phyloP scores from a whole-genome alignment of 768 basidiomycete species.

The Kondoa subrosea region DNA sequence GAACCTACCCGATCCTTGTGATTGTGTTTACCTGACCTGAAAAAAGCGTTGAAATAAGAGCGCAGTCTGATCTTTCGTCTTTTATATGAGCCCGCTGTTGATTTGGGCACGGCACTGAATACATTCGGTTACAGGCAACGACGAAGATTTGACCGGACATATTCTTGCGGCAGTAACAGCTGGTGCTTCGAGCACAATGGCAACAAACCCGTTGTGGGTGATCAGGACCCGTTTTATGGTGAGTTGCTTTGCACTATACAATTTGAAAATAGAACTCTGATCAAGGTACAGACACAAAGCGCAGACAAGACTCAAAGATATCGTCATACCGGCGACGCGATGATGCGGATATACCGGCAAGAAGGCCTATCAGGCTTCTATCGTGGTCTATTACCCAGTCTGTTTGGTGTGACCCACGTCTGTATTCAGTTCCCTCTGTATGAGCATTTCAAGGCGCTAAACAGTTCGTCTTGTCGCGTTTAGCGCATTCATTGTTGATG shows the following conservation, averaged over 20 bases:
- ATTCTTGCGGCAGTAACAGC: conserved; percentile 91
- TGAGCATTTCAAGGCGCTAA: conserved; percentile 70
- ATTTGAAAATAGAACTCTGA: too few relatives aligned
- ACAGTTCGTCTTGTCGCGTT: conserved; percentile 46
- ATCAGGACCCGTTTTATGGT: conserved; percentile 99
- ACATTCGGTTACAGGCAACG: not conserved
- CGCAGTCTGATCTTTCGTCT: not conserved
- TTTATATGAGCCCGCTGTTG: not conserved
- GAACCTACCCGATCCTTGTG: conserved; percentile 4
- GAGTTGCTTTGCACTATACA: conserved; percentile 14
- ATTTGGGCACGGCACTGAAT: not conserved
- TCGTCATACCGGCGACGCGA: conserved; percentile 76
- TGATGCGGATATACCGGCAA: conserved; percentile 66
- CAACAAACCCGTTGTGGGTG: conserved; percentile 94
- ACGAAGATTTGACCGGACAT: conserved; percentile 36
- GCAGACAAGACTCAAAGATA: conserved; percentile 39
- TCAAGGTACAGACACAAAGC: conserved; percentile 7
- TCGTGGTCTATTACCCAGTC: conserved; percentile 76
- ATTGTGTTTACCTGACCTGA: not conserved
- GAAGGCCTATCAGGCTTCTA: conserved; percentile 85
- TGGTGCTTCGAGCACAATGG: conserved; percentile 77
- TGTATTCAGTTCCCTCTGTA: conserved; percentile 96
- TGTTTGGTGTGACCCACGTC: conserved; percentile 84
- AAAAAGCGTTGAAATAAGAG: not conserved
- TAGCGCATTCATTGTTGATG: not conserved